Percentiles rank a stretch among this genome's conserved stretches.
Conservation (phyloP, 2,329 filamentous ascomycete genomes). For the Sporothrix inflata region DNA sequence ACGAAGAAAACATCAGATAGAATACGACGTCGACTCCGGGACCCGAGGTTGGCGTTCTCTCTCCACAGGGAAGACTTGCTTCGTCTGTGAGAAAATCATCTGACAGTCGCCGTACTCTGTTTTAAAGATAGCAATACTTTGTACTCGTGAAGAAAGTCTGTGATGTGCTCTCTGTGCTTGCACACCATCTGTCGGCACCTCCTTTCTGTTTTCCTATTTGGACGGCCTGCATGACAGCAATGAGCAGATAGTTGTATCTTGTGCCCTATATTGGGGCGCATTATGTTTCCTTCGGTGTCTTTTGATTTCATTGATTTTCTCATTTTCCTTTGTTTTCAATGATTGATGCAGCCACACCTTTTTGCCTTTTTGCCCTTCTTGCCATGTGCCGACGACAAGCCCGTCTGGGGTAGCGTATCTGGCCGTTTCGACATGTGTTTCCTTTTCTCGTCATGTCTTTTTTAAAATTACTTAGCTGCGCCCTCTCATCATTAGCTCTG, state of each 20-base stretch:
- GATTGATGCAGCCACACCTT: background rate
- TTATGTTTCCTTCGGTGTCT: slow-evolving; percentile 6
- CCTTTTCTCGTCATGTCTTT: background rate
- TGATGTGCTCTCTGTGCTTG: background rate
- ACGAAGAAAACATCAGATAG: slow-evolving; percentile 13
- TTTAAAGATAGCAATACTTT: too few species aligned
- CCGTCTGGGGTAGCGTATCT: background rate
- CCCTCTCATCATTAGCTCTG: slow-evolving; percentile 15
- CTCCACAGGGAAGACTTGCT: background rate
- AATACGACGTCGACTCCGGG: slow-evolving; percentile 3
- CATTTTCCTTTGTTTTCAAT: background rate
- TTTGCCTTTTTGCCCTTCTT: background rate
- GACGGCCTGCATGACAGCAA: background rate
- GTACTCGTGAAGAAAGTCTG: too few species aligned
- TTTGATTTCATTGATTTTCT: background rate
- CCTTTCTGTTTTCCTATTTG: background rate
- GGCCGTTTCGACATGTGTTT: background rate
- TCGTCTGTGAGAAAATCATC: background rate
- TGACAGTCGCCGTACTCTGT: background rate
- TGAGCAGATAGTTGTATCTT: background rate
- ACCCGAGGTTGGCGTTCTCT: background rate
- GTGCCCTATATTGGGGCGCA: slow-evolving; percentile 9
- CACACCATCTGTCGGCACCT: too few species aligned
- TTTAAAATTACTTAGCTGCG: background rate
- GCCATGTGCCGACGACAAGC: slow-evolving; percentile 10